phyloP scores from a whole-genome alignment of 2,329 filamentous ascomycete species.

The Ophiostoma australiae region DNA sequence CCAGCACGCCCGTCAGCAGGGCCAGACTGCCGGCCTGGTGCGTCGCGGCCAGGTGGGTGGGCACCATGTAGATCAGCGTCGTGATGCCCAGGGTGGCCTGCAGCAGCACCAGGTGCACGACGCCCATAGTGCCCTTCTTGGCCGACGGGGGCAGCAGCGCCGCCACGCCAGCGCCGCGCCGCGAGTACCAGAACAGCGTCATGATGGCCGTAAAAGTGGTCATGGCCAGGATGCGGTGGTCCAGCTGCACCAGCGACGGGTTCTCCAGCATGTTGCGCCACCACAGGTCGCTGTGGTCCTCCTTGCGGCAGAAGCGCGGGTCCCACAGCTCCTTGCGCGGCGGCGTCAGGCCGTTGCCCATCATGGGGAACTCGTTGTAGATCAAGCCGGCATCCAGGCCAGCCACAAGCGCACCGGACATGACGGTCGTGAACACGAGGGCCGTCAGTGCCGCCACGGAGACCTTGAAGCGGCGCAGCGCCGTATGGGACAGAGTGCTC shows the following conservation, averaged over 20 bases:
- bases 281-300: constrained; percentile 77
- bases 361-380: constrained; percentile 97
- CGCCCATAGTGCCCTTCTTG: constrained; percentile 65
- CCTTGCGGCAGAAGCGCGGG: constrained; percentile 73
- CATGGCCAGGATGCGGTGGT: constrained; percentile 87
- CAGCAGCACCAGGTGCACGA: constrained; percentile 74
- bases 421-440: constrained; percentile 81
- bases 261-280: constrained; percentile 99
- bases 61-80: constrained; percentile 91
- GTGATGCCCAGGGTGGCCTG: constrained; percentile 85
- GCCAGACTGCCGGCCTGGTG: constrained; percentile 90
- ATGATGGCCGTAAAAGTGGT: constrained; percentile 81
- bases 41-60: constrained; percentile 76
- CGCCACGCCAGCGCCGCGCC: constrained; percentile 53
- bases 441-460: constrained; percentile 64
- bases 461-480: constrained; percentile 67
- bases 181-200: constrained; percentile 73
- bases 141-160: constrained; percentile 58
- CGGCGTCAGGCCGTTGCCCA: constrained; percentile 79
- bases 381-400: constrained; percentile 94
- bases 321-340: constrained; percentile 80
- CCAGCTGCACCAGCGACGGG: constrained; percentile 88
- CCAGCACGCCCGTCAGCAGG: constrained; percentile 72
- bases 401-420: constrained; percentile 90
- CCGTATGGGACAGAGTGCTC: constrained; percentile 58